Evolutionary conservation across 495 filamentous ascomycete species (phyloP).

Genomic region (Neurospora sp.): DNA sequence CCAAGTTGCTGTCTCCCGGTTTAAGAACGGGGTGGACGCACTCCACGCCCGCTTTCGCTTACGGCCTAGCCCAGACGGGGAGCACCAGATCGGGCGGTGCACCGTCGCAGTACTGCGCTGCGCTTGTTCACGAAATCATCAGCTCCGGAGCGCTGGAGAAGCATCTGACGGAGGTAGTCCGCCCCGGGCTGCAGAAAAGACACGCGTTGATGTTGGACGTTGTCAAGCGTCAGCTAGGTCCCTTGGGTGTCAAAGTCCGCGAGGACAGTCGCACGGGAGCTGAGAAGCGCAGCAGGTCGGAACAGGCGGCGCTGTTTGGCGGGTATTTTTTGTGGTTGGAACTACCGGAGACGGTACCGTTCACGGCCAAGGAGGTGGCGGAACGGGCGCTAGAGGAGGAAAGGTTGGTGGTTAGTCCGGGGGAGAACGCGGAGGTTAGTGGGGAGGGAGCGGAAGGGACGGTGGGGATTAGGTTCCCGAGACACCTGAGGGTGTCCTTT

Average conservation of each 20-base stretch:
- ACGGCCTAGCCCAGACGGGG: conserved; percentile 61
- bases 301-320: conserved; percentile 36
- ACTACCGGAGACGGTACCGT: conserved; percentile 42
- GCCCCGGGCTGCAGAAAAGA: conserved; percentile 47
- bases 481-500: conserved; percentile 58
- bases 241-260: conserved; percentile 41
- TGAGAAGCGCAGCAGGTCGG: conserved; percentile 3
- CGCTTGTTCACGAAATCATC: conserved; percentile 48
- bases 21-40: conserved; percentile 77
- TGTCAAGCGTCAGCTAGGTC: too few relatives aligned
- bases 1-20: conserved; percentile 75
- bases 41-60: conserved; percentile 53
- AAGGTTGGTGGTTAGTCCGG: conserved; percentile 53
- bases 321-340: conserved; percentile 79
- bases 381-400: conserved; percentile 42
- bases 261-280: not conserved
- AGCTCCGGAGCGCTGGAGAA: conserved; percentile 33
- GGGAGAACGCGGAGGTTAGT: conserved; percentile 56
- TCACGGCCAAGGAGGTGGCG: conserved; percentile 43
- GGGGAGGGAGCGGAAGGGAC: conserved; percentile 38
- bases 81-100: conserved; percentile 65
- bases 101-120: conserved; percentile 60
- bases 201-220: conserved; percentile 38
- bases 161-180: conserved; percentile 30
- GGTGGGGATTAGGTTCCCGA: conserved; percentile 37